phyloP scores from a whole-genome alignment of 2,329 filamentous ascomycete species.

The Thyridium curvatum region DNA sequence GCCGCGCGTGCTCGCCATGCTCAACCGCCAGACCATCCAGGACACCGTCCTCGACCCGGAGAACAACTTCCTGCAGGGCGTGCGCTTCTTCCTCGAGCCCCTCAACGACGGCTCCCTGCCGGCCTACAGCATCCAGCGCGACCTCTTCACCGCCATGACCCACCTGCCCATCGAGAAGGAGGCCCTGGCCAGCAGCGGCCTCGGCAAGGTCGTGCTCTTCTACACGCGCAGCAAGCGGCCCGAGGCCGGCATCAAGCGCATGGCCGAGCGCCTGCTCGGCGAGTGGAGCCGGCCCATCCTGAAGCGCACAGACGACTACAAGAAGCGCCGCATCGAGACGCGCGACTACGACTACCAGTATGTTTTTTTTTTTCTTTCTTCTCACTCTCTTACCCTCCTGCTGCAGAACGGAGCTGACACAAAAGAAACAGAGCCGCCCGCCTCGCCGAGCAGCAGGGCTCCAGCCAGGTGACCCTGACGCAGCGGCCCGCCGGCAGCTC shows the following conservation, averaged over 20 bases:
- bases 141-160: constrained; percentile 76
- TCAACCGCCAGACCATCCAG: constrained; percentile 85
- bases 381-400: neutral
- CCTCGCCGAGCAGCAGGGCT: constrained; percentile 40
- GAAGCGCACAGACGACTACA: constrained; percentile 90
- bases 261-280: constrained; percentile 84
- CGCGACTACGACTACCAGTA: constrained; percentile 60
- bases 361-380: constrained; percentile 18
- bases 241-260: constrained; percentile 82
- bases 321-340: constrained; percentile 66
- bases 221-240: constrained; percentile 94
- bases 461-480: constrained; percentile 43
- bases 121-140: constrained; percentile 94
- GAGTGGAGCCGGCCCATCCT: constrained; percentile 96
- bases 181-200: constrained; percentile 79
- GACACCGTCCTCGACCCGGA: constrained; percentile 86
- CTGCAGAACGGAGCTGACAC: neutral
- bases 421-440: constrained; percentile 41
- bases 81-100: constrained; percentile 96
- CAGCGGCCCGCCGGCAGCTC: constrained; percentile 38
- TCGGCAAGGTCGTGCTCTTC: constrained; percentile 94
- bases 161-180: constrained; percentile 89
- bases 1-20: constrained; percentile 78
- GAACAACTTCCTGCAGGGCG: constrained; percentile 87
- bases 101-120: constrained; percentile 90